Evolutionary conservation across 176 grass and related monocot species (phyloP), one percentile per base, ranked within the genome.

Genomic region (Alopecurus myosuroides): DNA sequence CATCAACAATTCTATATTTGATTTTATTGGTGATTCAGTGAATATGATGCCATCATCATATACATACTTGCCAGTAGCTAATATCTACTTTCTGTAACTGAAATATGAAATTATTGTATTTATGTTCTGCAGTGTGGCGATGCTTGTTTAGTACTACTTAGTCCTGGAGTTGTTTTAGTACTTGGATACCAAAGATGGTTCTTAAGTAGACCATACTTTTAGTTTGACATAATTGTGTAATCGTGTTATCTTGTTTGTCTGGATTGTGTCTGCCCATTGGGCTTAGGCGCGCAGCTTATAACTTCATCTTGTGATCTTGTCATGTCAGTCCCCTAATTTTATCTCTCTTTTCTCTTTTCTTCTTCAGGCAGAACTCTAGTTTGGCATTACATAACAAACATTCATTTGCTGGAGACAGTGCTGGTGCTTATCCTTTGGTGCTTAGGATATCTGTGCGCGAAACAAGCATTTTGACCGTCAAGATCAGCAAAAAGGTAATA

Each of bases 401-500:
- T 75, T 71, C 85, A 0, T 72, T 90, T 82, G 88, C 79, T 56
- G 79, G 55, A 64, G 88, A 90, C 49, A 90, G 84, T 53, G 78
- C 80, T 72, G 92, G 92, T 91, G 90, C 84, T 80, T 98, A 98
- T 86, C 88, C 95, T 70, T 91, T 98, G 71, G 90, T 89, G 70
- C 86, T 98, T 45, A 92, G 95, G 84, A 92, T 98, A 55, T 94
- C 95, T 66, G 92, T 97, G 53, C 76, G 83, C 31, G 92, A 97
- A 91, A 92, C 92, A 82, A 94, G 79, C 67, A 89, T 91, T 60
- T 86, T 97, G 84, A 79, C 89, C 39, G 87, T 97, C 61, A 97
- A 88, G 70, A 97, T 97, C 71, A 94, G 95, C 86, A 97, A 94
- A 85, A 94, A 94, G 92, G 95, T 93, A 76, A 23, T 56, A 35